phyloP scores from a whole-genome alignment of 2,329 filamentous ascomycete genomes.

The Alternaria sp. region DNA sequence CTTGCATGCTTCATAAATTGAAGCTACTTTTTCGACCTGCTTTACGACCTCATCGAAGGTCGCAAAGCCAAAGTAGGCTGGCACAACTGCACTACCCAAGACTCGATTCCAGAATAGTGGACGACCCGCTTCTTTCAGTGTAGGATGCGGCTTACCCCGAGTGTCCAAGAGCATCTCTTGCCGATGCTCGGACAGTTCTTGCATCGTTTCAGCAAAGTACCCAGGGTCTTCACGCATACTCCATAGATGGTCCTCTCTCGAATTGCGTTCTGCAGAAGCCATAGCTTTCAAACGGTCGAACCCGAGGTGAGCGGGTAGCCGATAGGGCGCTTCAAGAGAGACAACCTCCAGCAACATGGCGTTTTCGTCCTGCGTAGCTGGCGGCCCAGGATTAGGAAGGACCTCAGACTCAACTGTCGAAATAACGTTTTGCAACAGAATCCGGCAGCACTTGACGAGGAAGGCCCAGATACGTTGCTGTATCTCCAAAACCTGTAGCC shows the following conservation, averaged over 20 bases:
- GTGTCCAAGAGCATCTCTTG: conserved; percentile 23
- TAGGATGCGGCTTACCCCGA: not conserved
- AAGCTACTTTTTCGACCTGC: conserved; percentile 19
- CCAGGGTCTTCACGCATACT: conserved; percentile 65
- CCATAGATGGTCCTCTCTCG: conserved; percentile 38
- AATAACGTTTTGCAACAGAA: not conserved
- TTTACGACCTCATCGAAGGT: conserved; percentile 20
- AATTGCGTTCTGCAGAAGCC: conserved; percentile 5
- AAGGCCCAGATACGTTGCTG: conserved; percentile 61
- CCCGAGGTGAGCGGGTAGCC: conserved; percentile 58
- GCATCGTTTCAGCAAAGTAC: conserved; percentile 62
- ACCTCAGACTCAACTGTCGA: not conserved
- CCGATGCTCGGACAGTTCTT: conserved; percentile 58
- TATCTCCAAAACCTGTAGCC: conserved; percentile 60
- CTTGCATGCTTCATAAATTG: conserved; percentile 1
- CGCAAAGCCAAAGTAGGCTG: conserved; percentile 20
- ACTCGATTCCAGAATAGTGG: conserved; percentile 29
- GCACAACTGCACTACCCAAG: not conserved
- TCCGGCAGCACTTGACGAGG: conserved; percentile 55
- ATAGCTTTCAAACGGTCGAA: conserved; percentile 52
- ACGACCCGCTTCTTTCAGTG: not conserved
- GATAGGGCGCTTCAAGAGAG: conserved; percentile 61
- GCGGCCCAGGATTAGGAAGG: no score
- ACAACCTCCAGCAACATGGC: conserved; percentile 14
- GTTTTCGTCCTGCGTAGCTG: not conserved